Base-by-base conservation (phyloP, 192 early-diverging fungal species). In the Gigaspora rosea region DNA sequence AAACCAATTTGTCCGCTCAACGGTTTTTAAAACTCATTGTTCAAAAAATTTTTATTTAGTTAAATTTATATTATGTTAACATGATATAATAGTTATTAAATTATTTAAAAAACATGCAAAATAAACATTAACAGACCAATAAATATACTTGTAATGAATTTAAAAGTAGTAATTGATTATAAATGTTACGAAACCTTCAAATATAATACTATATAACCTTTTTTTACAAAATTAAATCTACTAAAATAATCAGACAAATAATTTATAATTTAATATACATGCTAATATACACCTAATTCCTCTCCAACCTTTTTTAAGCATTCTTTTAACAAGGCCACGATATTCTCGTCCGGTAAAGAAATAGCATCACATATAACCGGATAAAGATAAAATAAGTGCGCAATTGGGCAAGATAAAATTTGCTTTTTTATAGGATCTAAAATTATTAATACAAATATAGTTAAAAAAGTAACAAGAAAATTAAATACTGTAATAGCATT, bases 361-460 rank as follows among this genome's bases (percentile, higher is more conserved):
- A 89, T 82, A 22, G 85, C 85, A 47, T 90, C 85, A 78, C 88
- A 90, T 20, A 94, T 71, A 15, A 85, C 59, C 16, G 90, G 88
- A 78, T 92, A 93, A 48, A 94, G 78, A 77, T 86, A 89, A 82
- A 92, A 94, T 41, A 93, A 35, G 64, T 92, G 91, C n/a, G 91
- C 90, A 33, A 78, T 79, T 8, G 83, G 75, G 27, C 91, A 88
- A 20, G 86, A 80, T 33, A 93, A 81, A 65, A 91, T 80, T 64
- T 86, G 80, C 49, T 84, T 79, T 52, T 85, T 85, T 2, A 73
- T 36, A 10, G 57, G 22, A 65, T 49, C 66, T 76, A 66, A 36
- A 32, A 41, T 58, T 36, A 27, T n/a, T 15, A 15, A 75, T 75
- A 63, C 33, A 64, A 20, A 59, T 72, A 18, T 7, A 51, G 20